These are phyloP conservation scores for Neocatenulostroma microsporum DNA, from an alignment of 2,329 filamentous ascomycete genomes.

Conservation along the genomic window DNA sequence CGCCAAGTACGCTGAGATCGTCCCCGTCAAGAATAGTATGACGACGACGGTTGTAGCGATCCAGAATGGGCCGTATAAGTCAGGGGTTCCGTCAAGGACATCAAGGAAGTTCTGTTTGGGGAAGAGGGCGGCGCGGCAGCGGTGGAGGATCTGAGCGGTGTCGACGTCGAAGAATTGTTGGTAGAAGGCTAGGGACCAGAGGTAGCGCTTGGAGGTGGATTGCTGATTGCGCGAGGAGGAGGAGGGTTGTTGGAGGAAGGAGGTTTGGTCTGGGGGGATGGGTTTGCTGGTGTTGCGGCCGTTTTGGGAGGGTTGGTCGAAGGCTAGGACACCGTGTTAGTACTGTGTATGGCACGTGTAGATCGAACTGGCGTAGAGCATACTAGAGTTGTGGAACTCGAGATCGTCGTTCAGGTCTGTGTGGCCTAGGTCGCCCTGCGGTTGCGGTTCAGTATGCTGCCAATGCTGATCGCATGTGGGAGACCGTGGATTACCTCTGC, in stretches of 20 bases:
- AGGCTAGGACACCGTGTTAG: constrained; percentile 19
- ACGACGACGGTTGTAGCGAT: constrained; percentile 96
- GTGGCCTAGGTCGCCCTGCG: constrained; percentile 88
- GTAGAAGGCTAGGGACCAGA: constrained; percentile 92
- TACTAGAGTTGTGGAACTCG: constrained; percentile 90
- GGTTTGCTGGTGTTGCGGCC: constrained; percentile 38
- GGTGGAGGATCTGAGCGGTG: constrained; percentile 76
- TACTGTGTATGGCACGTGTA: too few relatives aligned
- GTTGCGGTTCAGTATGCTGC: constrained; percentile 4
- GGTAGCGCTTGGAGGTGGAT: constrained; percentile 61
- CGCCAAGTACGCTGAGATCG: constrained; percentile 83
- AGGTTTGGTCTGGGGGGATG: constrained; percentile 35
- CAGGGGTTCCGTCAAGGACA: constrained; percentile 91
- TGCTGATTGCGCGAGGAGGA: constrained; percentile 15
- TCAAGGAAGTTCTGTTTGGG: constrained; percentile 93
- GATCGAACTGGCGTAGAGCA: constrained; percentile 16
- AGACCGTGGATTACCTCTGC: constrained; percentile 60
- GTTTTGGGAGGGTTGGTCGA: constrained; percentile 26
- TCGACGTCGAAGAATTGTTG: constrained; percentile 98
- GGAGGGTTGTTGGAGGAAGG: constrained; percentile 30
- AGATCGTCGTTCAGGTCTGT: constrained; percentile 98
- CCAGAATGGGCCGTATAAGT: constrained; percentile 96
- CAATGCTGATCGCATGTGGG: neutral
- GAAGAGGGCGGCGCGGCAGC: constrained; percentile 82
- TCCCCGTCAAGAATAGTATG: constrained; percentile 90